phyloP scores from a whole-genome alignment of 2,329 filamentous ascomycete genomes.

The Dactylonectria macrodidyma region DNA sequence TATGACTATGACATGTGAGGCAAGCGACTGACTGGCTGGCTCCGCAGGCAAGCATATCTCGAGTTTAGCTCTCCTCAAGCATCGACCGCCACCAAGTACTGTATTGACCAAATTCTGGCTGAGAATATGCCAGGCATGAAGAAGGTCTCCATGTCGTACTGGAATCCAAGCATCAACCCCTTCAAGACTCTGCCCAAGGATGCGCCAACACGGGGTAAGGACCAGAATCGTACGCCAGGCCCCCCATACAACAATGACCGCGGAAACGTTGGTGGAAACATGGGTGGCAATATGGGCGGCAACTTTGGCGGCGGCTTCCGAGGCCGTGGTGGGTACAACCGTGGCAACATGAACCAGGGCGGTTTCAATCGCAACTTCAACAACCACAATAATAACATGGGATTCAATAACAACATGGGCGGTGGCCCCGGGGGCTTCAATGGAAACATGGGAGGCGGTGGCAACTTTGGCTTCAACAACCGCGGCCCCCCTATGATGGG shows the following conservation, averaged over 20 bases:
- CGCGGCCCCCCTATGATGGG: conserved; percentile 64
- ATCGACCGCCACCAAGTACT: conserved; percentile 86
- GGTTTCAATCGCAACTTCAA: conserved; percentile 62
- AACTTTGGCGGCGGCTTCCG: conserved; percentile 68
- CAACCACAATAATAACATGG: conserved; percentile 60
- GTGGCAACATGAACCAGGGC: conserved; percentile 63
- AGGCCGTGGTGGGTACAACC: conserved; percentile 65
- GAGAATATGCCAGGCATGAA: conserved; percentile 72
- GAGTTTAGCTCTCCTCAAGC: conserved; percentile 89
- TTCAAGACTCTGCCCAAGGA: conserved; percentile 95
- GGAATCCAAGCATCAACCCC: conserved; percentile 83
- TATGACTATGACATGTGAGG: not conserved
- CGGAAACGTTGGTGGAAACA: conserved; percentile 57
- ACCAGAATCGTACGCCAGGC: conserved; percentile 68
- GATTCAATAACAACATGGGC: conserved; percentile 63
- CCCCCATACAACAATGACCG: conserved; percentile 63
- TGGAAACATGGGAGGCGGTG: conserved; percentile 67
- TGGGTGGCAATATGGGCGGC: conserved; percentile 58
- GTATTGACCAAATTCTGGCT: conserved; percentile 76
- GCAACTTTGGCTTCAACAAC: conserved; percentile 64
- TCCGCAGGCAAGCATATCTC: conserved; percentile 79
- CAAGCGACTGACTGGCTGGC: conserved; percentile 34
- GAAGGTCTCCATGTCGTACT: conserved; percentile 82
- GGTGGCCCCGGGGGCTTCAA: conserved; percentile 58
- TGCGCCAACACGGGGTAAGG: conserved; percentile 75